phyloP scores from a whole-genome alignment of 163 green algal species.

The Scenedesmus sp. region DNA sequence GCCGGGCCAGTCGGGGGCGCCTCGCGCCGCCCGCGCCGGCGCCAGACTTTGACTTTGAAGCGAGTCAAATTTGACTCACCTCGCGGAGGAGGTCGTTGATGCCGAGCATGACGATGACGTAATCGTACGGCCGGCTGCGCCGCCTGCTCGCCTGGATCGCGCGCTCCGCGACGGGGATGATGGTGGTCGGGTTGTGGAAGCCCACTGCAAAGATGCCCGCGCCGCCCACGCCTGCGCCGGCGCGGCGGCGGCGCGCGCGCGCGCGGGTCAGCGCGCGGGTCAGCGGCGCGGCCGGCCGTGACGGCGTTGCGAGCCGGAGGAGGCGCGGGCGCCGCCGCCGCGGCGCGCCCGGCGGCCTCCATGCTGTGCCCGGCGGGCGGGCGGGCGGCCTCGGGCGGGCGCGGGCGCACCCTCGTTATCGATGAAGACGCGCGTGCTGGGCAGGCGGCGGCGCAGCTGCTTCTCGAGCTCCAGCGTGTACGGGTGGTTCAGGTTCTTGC shows the following conservation, averaged over 20 bases:
- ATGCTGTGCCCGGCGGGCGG: too few relatives aligned
- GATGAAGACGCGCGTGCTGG: not conserved
- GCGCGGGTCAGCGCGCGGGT: not conserved
- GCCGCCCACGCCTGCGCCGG: constrained; percentile 27
- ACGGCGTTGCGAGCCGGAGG: too few relatives aligned
- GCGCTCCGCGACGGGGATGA: not conserved
- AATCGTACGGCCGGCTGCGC: constrained; percentile 21
- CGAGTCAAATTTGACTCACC: too few relatives aligned
- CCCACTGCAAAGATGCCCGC: constrained; percentile 38
- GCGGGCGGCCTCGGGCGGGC: too few relatives aligned
- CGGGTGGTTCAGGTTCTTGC: constrained; percentile 33
- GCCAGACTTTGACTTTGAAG: too few relatives aligned
- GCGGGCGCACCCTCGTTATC: constrained; percentile 28
- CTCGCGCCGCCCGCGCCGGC: too few relatives aligned
- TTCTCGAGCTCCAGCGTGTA: constrained; percentile 33
- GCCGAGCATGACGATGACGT: constrained; percentile 30
- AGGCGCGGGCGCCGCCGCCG: too few relatives aligned
- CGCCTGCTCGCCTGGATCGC: not conserved
- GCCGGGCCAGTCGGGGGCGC: too few relatives aligned
- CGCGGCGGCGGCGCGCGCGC: not conserved
- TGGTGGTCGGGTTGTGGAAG: constrained; percentile 33
- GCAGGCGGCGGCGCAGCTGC: not conserved
- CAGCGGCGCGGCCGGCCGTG: not conserved
- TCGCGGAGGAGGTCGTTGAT: constrained; percentile 48
- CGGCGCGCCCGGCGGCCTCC: too few relatives aligned